Conservation (phyloP, 495 filamentous ascomycete species). For the Lepidopterella palustris region DNA sequence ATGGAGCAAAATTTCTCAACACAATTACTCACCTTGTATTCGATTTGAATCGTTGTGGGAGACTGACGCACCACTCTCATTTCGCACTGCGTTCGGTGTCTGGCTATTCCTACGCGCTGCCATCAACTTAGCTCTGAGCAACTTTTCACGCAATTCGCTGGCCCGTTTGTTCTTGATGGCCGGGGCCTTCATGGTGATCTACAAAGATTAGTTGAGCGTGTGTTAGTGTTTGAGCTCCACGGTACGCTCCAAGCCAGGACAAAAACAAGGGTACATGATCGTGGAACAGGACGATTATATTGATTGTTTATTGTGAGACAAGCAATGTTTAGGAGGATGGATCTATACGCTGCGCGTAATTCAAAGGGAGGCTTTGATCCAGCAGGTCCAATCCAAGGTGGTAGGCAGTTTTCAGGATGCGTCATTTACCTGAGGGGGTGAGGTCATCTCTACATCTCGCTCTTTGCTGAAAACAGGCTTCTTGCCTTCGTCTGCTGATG, state of each 20-base stretch:
- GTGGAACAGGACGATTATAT: neutral
- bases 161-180: neutral
- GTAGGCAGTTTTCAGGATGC: neutral
- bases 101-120: neutral
- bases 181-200: neutral
- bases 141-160: constrained; percentile 1
- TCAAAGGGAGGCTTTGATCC: neutral
- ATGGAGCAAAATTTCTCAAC: no score
- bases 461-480: constrained; percentile 4
- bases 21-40: no score
- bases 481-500: neutral
- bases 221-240: neutral
- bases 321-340: neutral
- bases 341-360: neutral
- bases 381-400: neutral
- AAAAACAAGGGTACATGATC: neutral
- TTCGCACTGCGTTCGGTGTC: no score
- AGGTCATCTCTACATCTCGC: neutral
- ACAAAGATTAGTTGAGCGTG: neutral
- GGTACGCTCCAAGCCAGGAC: neutral
- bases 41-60: no score
- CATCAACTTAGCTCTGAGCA: neutral
- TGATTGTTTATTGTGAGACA: neutral
- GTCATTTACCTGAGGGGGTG: neutral
- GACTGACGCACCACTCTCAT: no score